Conservation (phyloP, 2,329 filamentous ascomycete species). For the Biscogniauxia marginata region DNA sequence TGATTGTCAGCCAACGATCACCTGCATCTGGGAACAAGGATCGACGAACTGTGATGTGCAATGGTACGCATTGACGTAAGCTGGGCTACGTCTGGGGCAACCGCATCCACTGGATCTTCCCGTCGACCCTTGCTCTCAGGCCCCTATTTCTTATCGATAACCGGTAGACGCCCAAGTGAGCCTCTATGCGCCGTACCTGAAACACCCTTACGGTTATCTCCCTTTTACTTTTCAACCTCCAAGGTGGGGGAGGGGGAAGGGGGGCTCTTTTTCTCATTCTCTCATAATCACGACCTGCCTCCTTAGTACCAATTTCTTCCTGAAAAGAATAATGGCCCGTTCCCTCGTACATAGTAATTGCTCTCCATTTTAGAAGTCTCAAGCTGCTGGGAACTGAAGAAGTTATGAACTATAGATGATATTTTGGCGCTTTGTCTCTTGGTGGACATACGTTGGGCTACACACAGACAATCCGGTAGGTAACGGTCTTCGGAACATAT, state of each 20-base stretch:
- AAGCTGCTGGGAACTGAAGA: no score
- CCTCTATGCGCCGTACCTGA: background rate
- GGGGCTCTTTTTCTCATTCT: background rate
- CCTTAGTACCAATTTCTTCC: no score
- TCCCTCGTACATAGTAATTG: no score
- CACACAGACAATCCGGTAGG: background rate
- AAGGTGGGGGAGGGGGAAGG: background rate
- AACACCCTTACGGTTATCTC: background rate
- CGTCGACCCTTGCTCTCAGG: background rate
- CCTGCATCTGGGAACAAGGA: background rate
- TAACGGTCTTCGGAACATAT: background rate
- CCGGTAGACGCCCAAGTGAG: background rate
- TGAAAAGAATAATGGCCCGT: no score
- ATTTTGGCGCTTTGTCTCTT: no score
- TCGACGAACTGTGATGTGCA: background rate
- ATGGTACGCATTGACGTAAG: background rate
- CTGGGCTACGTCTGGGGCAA: background rate
- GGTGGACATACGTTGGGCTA: background rate
- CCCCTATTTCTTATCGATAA: background rate
- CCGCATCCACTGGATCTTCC: background rate
- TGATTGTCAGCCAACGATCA: background rate
- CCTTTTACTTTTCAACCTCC: background rate
- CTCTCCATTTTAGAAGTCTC: no score
- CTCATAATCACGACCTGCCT: background rate
- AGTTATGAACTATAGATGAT: background rate